Percentiles rank a stretch among this genome's conserved stretches.
Conservation (phyloP, 257 asterid species). For the Solanum bulbocastanum region DNA sequence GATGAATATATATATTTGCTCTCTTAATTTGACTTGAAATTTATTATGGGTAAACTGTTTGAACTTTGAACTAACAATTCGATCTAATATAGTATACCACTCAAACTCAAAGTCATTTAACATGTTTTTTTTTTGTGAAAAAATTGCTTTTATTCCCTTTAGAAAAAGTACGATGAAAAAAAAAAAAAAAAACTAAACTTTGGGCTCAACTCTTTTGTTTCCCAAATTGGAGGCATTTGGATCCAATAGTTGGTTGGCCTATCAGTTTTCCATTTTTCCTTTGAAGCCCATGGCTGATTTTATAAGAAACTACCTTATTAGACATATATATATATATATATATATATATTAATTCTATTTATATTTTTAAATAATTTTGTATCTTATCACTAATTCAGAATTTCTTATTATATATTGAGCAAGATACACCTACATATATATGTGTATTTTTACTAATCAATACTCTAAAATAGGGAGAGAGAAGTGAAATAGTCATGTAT, state of each 20-base stretch:
- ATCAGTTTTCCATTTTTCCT: neutral
- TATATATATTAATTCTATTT: too few relatives aligned
- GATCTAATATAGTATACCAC: neutral
- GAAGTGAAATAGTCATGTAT: neutral
- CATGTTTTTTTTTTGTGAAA: neutral
- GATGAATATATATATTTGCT: neutral
- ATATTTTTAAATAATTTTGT: too few relatives aligned
- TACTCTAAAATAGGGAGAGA: neutral
- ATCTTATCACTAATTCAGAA: neutral
- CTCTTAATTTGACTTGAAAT: neutral
- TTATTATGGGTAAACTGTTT: neutral
- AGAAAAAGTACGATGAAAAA: neutral
- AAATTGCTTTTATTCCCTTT: neutral
- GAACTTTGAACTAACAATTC: neutral
- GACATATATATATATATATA: too few relatives aligned
- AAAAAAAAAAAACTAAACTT: too few relatives aligned
- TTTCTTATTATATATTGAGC: neutral
- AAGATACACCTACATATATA: too few relatives aligned
- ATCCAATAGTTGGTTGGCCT: neutral
- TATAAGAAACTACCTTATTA: too few relatives aligned
- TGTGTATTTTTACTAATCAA: too few relatives aligned
- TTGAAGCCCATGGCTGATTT: neutral
- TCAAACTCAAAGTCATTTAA: neutral
- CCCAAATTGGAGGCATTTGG: neutral
- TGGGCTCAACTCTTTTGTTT: neutral